Base-by-base conservation (phyloP, 805 yeast genomes). In the Middelhovenomyces tepae region DNA sequence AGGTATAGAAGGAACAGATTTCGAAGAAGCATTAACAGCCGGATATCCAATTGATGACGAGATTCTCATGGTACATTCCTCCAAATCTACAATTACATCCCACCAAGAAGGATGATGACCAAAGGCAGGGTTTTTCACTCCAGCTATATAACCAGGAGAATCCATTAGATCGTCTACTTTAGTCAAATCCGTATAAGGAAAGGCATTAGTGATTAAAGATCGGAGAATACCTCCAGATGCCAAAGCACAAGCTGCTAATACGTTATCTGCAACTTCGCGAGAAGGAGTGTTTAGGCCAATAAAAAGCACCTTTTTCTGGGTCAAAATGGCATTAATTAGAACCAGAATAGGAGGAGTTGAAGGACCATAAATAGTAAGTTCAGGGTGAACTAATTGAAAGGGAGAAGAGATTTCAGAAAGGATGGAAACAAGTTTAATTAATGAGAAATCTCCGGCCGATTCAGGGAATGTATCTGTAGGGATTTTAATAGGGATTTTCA, bases 71-170 rank as follows among this genome's bases (percentile, higher is more conserved):
- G 45, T 40, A 6, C 64, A 62, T 7, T 61, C 38, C 41, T 73
- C 77, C 33, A 73, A 50, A 44, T 73, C 76, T 39, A 70, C 67
- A 24, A 73, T 51, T 8, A 73, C 46, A 42, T 73, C 79, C 74
- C 76, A 73, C 49, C 74, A 58, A 30, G 56, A 59, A 27, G 72
- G 73, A 40, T 71, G 73, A 28, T 61, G 51, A 42, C 68, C 68
- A 54, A 73, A 73, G 27, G 75, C 71, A 5, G 78, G 75, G 49
- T 73, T 73, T 37, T 72, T 71, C 21, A 75, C 73, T 10, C 79
- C 79, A 1, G 78, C 79, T 39, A 73, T 54, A 45, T 54, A 73
- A 10, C 73, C 70, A 8, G 60, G 65, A 31, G 73, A 64, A 31
- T 59, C 54, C 31, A 63, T 61, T 38, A 73, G 54, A 7, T 69